A percentile compares a stretch with the other conserved stretches of the same genome.
These are phyloP conservation scores for Pseudevernia furfuracea DNA, from an alignment of 495 filamentous ascomycete genomes.

Conservation along the genomic window DNA sequence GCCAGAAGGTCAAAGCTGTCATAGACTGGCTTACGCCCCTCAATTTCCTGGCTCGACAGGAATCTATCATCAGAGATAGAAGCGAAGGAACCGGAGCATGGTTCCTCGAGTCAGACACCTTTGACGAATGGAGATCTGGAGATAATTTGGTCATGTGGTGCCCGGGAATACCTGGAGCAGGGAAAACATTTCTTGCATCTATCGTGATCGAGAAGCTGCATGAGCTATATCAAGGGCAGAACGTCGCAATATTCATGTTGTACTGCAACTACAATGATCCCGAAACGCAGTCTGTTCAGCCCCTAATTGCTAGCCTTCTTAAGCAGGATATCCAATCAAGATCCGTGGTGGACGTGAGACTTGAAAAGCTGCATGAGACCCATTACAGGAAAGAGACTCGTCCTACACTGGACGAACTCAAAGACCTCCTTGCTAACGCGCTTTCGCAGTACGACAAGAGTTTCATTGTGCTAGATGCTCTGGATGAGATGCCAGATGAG, in stretches of 20 bases:
- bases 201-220: slow-evolving; percentile 31
- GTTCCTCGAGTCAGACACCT: slow-evolving; percentile 9
- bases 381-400: slow-evolving; percentile 9
- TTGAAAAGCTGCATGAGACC: slow-evolving; percentile 15
- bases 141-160: slow-evolving; percentile 10
- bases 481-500: slow-evolving; percentile 24
- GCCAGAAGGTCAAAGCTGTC: slow-evolving; percentile 17
- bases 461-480: slow-evolving; percentile 23
- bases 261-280: slow-evolving; percentile 24
- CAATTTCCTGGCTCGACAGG: slow-evolving; percentile 20
- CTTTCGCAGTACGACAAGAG: slow-evolving; percentile 13
- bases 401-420: slow-evolving; percentile 15
- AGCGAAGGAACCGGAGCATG: slow-evolving; percentile 8
- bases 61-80: neutral
- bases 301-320: slow-evolving; percentile 21
- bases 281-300: slow-evolving; percentile 19
- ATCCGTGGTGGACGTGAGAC: slow-evolving; percentile 7
- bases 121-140: slow-evolving; percentile 2
- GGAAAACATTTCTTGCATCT: slow-evolving; percentile 19
- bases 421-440: slow-evolving; percentile 9
- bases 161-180: slow-evolving; percentile 14
- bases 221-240: neutral
- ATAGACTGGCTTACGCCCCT: slow-evolving; percentile 21
- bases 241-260: slow-evolving; percentile 17
- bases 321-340: slow-evolving; percentile 22